phyloP scores from a whole-genome alignment of 2,329 filamentous ascomycete species.

The Neospermospora avenae region DNA sequence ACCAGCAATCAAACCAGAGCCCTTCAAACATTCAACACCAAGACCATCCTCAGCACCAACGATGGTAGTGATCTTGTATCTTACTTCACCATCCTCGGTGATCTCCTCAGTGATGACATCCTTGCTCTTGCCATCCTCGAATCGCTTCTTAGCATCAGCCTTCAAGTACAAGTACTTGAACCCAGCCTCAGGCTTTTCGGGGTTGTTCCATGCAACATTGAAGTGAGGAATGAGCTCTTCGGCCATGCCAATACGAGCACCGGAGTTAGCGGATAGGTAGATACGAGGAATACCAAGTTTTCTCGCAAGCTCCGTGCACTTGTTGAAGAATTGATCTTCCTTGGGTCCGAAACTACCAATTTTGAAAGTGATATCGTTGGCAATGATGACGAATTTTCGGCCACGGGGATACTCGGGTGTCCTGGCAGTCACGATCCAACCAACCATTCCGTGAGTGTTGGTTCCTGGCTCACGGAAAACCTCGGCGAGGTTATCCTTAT shows the following conservation, averaged over 20 bases:
- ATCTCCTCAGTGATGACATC: slow-evolving; percentile 87
- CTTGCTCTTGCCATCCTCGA: slow-evolving; percentile 72
- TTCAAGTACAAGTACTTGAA: slow-evolving; percentile 98
- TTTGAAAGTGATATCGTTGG: slow-evolving; percentile 99
- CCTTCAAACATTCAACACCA: slow-evolving; percentile 94
- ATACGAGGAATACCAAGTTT: slow-evolving; percentile 94
- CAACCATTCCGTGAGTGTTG: slow-evolving; percentile 97
- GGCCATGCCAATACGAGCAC: slow-evolving; percentile 93
- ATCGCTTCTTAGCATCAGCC: slow-evolving; percentile 78
- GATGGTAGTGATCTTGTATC: slow-evolving; percentile 91
- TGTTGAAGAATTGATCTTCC: slow-evolving; percentile 98
- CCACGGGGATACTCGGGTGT: slow-evolving; percentile 95
- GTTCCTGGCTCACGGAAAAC: slow-evolving; percentile 93
- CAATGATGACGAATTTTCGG: slow-evolving; percentile 89
- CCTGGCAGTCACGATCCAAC: slow-evolving; percentile 91
- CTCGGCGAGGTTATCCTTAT: slow-evolving; percentile 86
- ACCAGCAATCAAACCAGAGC: slow-evolving; percentile 96
- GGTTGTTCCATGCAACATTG: slow-evolving; percentile 94
- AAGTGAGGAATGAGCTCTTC: slow-evolving; percentile 97
- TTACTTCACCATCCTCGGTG: slow-evolving; percentile 80
- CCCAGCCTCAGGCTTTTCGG: slow-evolving; percentile 73
- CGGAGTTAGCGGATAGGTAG: slow-evolving; percentile 97
- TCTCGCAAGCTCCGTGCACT: slow-evolving; percentile 94
- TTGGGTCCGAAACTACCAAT: slow-evolving; percentile 96
- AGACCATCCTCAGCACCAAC: slow-evolving; percentile 92